phyloP scores from a whole-genome alignment of 179 eudicot genomes.

The Monotropa hypopitys region DNA sequence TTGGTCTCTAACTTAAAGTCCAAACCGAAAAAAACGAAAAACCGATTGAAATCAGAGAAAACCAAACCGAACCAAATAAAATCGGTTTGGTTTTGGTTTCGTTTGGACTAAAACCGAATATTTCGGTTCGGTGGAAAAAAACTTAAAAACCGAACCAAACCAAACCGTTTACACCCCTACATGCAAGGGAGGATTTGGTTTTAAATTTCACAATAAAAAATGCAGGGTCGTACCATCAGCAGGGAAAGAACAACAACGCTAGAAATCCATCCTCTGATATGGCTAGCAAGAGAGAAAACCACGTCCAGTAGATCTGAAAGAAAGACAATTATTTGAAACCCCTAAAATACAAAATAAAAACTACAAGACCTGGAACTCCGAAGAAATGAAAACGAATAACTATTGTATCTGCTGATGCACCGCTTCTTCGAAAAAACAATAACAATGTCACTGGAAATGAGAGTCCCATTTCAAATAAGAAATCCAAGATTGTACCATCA shows the following conservation, averaged over 20 bases:
- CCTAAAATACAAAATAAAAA: not conserved
- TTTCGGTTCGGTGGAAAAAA: no score
- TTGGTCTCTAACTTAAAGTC: no score
- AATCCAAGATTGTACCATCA: constrained; percentile 11
- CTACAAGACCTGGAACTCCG: not conserved
- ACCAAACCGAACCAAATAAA: no score
- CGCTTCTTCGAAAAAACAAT: not conserved
- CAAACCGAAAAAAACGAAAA: no score
- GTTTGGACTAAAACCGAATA: no score
- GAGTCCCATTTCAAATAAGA: not conserved
- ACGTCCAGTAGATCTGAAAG: constrained; percentile 2
- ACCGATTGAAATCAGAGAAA: no score
- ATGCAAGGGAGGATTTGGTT: constrained; percentile 1
- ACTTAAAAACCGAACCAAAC: no score
- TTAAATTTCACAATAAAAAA: not conserved
- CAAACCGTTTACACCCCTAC: no score
- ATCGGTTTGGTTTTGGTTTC: no score
- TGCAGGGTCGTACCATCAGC: constrained; percentile 13
- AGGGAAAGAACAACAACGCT: not conserved
- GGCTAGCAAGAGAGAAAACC: constrained; percentile 15
- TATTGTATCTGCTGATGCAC: not conserved
- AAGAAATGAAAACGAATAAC: not conserved
- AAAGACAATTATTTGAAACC: not conserved
- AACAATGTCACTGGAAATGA: not conserved
- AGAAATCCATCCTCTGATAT: constrained; percentile 3